These are phyloP conservation scores for Teratosphaeria viscida DNA, from an alignment of 2,329 filamentous ascomycete species.

Conservation along the genomic window DNA sequence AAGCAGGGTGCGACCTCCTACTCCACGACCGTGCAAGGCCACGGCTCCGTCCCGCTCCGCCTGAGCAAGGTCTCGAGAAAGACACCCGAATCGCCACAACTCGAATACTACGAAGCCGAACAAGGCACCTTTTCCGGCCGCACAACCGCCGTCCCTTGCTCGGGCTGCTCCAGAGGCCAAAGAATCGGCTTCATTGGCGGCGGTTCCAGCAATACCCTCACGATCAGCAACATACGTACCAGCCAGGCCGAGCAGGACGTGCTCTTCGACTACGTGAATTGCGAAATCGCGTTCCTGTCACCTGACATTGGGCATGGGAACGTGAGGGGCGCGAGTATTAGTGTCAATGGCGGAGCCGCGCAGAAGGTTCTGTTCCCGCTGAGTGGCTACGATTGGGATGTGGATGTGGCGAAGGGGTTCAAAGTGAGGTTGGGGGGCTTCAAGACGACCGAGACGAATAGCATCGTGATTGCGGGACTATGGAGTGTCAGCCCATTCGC, in stretches of 20 bases:
- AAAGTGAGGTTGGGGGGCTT: neutral
- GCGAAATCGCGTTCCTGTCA: constrained; percentile 29
- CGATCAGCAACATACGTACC: constrained; percentile 20
- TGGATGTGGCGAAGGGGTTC: neutral
- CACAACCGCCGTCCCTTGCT: constrained; percentile 21
- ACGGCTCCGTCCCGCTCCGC: neutral
- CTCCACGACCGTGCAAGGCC: neutral
- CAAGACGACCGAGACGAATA: neutral
- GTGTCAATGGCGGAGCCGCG: constrained; percentile 27
- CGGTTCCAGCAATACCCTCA: constrained; percentile 14
- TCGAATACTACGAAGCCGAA: constrained; percentile 20
- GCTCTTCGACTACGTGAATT: constrained; percentile 32
- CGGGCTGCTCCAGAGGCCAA: constrained; percentile 22
- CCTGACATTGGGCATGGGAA: constrained; percentile 14
- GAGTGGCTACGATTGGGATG: neutral
- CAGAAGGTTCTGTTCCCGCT: constrained; percentile 30
- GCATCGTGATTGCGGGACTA: neutral
- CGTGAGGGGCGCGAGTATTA: constrained; percentile 27
- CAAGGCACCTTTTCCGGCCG: constrained; percentile 23
- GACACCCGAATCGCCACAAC: neutral
- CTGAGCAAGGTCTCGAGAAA: neutral
- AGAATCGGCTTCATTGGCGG: constrained; percentile 25
- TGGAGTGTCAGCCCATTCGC: neutral
- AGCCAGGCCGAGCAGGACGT: constrained; percentile 23
- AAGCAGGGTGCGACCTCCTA: neutral